Conservation (phyloP, 805 yeast genomes). For the Candida pseudoglaebosa region DNA sequence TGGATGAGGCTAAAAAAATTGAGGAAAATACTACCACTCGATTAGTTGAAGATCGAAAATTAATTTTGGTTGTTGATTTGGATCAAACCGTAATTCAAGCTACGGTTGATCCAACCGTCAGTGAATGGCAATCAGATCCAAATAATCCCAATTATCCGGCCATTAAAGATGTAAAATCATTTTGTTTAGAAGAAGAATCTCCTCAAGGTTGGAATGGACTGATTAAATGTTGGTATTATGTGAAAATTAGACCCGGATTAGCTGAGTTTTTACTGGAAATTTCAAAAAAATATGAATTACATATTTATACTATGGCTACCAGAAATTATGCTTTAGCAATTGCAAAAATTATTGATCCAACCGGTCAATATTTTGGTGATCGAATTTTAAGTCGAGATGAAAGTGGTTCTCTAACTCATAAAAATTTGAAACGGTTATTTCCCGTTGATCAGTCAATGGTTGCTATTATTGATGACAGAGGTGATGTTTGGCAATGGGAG, state of each 20-base stretch:
- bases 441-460: conserved; percentile 98
- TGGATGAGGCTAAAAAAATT: conserved; percentile 80
- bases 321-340: conserved; percentile 87
- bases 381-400: conserved; percentile 91
- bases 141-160: conserved; percentile 80
- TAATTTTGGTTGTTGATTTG: conserved; percentile 90
- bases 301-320: conserved; percentile 98
- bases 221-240: conserved; percentile 80
- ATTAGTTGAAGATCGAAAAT: conserved; percentile 57
- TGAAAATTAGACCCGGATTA: conserved; percentile 87
- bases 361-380: conserved; percentile 82
- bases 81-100: conserved; percentile 98
- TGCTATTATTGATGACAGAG: conserved; percentile 93
- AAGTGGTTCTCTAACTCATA: conserved; percentile 87
- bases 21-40: conserved; percentile 64
- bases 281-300: conserved; percentile 73
- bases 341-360: conserved; percentile 89
- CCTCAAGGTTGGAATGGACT: conserved; percentile 48
- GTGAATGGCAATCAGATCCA: conserved; percentile 91
- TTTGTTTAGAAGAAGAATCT: conserved; percentile 78
- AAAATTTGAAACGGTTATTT: conserved; percentile 79
- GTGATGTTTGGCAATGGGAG: conserved; percentile 99
- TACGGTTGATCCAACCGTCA: conserved; percentile 95
- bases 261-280: conserved; percentile 64
- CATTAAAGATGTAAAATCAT: conserved; percentile 74